Base-by-base conservation (phyloP, 768 basidiomycete species). In the Clitopilus passeckerianus region DNA sequence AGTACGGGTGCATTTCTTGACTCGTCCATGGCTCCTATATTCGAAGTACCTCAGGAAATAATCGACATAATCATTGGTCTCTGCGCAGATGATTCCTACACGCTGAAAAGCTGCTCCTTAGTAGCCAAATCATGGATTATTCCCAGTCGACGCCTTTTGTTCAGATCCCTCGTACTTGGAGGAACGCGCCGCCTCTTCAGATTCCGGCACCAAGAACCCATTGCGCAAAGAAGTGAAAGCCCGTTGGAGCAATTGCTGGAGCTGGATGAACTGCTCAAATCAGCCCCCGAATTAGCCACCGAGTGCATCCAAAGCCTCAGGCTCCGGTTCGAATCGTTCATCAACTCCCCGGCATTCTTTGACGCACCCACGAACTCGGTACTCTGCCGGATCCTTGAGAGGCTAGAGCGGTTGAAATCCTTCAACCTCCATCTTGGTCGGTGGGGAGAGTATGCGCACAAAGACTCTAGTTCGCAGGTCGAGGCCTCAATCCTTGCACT, bases 121-220 rank as follows among this genome's bases (percentile, higher is more conserved):
- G 57, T 58, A 14, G 41, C 44, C 46, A 44, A 58, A 23, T 58
- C 57, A 22, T 58, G 57, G 57, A 14, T 33, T 18, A 15, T 27
- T 8, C 50, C 43, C 7, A 44, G 23, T 33, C 41, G 46, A 8
- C 10, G n/a, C 6, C 27, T 18, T 6, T 22, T 58, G 10, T 58
- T 58, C 27, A 50, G 46, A 12, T 50, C 46, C 46, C 46, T 50
- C 9, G 18, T 52, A 1, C 56, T 61, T 37, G 60, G 60, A 4
- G 60, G 60, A 6, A 24, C 60, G 1, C 56, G 60, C 14, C 55
- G 57, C 20, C 56, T 61, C 37, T 30, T 57, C 35, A 54, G 59
- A 14, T 60, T 60, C 24, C 55, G 60, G 8, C 53, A 33, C 50
- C 24, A 27, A 37, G 55, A 18, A 57, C 55, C 34, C 52, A 56